A percentile compares a stretch with the other conserved stretches of the same genome.
These are phyloP conservation scores for Amphicarpaea edgeworthii DNA, from an alignment of 306 rosid genomes.

Conservation along the genomic window DNA sequence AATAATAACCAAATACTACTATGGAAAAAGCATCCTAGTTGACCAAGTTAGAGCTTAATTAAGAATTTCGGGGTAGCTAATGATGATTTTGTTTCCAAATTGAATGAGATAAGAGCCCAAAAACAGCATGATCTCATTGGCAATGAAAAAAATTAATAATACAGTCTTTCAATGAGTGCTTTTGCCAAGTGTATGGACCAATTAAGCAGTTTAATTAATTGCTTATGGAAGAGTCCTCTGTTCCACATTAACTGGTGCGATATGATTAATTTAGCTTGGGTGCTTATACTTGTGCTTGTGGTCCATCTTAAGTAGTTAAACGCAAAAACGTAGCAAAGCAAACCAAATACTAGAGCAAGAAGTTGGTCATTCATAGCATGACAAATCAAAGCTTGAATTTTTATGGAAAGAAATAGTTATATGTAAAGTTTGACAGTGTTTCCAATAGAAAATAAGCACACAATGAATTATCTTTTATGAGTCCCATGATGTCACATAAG, in stretches of 20 bases:
- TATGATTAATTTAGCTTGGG: neutral
- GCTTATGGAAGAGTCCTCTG: conserved; percentile 9
- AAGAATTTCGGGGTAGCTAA: no score
- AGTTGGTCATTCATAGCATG: no score
- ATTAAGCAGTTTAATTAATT: conserved; percentile 7
- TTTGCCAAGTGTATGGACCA: conserved; percentile 45
- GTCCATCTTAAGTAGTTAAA: conserved; percentile 7
- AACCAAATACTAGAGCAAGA: no score
- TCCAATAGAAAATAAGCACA: no score
- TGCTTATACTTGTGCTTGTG: conserved; percentile 16
- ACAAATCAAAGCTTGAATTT: no score
- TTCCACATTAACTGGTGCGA: conserved; percentile 18
- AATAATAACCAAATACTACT: neutral
- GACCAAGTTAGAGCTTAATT: no score
- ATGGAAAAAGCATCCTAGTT: neutral
- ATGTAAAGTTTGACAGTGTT: no score
- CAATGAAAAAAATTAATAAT: neutral
- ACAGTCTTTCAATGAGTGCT: conserved; percentile 22
- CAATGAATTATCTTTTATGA: no score
- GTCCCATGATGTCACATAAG: no score
- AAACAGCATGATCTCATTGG: conserved; percentile 34
- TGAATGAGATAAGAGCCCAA: conserved; percentile 39
- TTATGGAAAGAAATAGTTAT: no score
- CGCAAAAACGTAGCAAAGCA: no score
- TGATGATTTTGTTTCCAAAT: conserved; percentile 39